A percentile compares a stretch with the other conserved stretches of the same genome.
Evolutionary conservation across 1,284 basidiomycete genomes (phyloP).

Genomic region (Trichosporon inkin): DNA sequence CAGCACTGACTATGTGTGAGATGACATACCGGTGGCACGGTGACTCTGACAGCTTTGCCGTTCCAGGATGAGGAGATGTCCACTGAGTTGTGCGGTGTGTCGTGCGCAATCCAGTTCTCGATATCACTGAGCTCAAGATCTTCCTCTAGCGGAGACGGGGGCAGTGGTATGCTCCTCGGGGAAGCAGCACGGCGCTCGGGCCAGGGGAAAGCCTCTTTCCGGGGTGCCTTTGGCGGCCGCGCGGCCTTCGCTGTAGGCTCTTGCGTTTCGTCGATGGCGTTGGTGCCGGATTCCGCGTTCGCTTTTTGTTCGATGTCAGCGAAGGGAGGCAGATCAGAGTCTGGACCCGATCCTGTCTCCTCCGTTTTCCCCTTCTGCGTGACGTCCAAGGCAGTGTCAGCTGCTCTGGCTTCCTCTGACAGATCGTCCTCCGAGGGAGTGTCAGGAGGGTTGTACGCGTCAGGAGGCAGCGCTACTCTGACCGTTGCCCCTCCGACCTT

Average conservation of each 20-base stretch:
- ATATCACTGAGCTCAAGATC: slow-evolving; percentile 10
- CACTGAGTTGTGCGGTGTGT: background rate
- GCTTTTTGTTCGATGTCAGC: background rate
- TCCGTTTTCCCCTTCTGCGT: background rate
- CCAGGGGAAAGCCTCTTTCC: slow-evolving; percentile 20
- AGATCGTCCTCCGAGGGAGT: slow-evolving; percentile 14
- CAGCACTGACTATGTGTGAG: background rate
- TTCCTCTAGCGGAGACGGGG: slow-evolving; percentile 14
- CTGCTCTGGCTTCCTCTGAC: background rate
- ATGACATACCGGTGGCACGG: slow-evolving; percentile 12
- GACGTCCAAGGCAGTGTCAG: background rate
- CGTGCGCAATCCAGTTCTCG: slow-evolving; percentile 5
- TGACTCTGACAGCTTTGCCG: slow-evolving; percentile 10
- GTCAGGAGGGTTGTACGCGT: slow-evolving; percentile 27
- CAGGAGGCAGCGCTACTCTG: slow-evolving; percentile 26
- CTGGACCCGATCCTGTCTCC: background rate
- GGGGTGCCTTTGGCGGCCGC: background rate
- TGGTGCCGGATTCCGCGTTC: background rate
- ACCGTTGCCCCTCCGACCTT: slow-evolving; percentile 26
- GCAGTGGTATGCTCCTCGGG: slow-evolving; percentile 14
- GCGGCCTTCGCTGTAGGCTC: background rate
- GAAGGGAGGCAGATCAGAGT: background rate
- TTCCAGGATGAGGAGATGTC: slow-evolving; percentile 10
- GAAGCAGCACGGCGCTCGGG: slow-evolving; percentile 1
- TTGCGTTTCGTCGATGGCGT: background rate